Evolutionary conservation across 495 filamentous ascomycete genomes (phyloP), one percentile per base, ranked within the genome.

Genomic region (Symbiotaphrina buchneri): DNA sequence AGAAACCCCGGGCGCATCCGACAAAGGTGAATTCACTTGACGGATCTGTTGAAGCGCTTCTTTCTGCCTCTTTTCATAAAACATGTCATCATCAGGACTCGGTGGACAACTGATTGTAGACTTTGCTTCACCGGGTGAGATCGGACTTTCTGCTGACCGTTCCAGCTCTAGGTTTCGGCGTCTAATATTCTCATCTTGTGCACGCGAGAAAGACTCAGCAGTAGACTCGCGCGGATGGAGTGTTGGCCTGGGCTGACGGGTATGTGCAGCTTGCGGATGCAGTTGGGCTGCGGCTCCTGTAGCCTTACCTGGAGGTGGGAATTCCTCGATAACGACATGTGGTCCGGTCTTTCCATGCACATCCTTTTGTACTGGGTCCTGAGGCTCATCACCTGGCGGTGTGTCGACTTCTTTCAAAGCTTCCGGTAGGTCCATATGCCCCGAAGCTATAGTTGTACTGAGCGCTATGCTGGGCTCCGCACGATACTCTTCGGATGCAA

Each of bases 381-480:
- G 14, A 16, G 2, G 28, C 10, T 10, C 23, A 8, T 13, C 8
- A 25, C 23, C 23, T 8, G 13, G 8, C 23, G 27, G 35, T 10
- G 41, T 41, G 22, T 43, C 39, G 27, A 46, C 45, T 30, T 65
- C 46, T 39, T 54, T 54, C 8, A 43, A 40, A 21, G 58, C 43
- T 21, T 42, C 52, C 5, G 65, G 52, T 17, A 53, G 49, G 21
- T 71, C 61, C 27, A 76, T 47, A 33, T 61, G 67, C 5, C 72
- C 72, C n/a, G 64, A 56, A 1, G 71, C 71, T 25, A 70, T 51
- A 3, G 68, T 60, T 18, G 58, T 65, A 37, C 61, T 76, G 26
- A 75, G 39, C 14, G 66, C 63, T 13, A 74, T 52, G 39, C 58
- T 68, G 10, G 76, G 61, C 35, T 68, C 72, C 14, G 68, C 64